Evolutionary conservation across 2,329 filamentous ascomycete genomes (phyloP).

Genomic region (Pleoardoris graminearum): DNA sequence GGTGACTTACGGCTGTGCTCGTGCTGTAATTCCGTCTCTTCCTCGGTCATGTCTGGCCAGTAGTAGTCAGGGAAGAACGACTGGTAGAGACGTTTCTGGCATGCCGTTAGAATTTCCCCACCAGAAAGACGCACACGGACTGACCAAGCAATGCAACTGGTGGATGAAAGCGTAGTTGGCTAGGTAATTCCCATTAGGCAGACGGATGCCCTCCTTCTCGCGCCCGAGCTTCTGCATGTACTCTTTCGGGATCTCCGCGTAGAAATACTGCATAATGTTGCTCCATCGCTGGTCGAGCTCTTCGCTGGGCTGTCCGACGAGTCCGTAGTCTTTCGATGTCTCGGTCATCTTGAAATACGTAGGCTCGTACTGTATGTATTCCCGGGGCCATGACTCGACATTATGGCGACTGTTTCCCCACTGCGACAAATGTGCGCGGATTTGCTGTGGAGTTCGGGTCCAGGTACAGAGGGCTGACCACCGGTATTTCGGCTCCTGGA

Average conservation of each 20-base stretch:
- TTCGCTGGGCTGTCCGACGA: constrained; percentile 4
- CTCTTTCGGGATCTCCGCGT: constrained; percentile 5
- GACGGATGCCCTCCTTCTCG: not conserved
- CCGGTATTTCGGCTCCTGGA: not conserved
- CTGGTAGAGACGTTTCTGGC: constrained; percentile 3
- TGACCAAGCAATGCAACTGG: constrained; percentile 1
- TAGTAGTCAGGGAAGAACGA: constrained; percentile 6
- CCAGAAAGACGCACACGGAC: too few species aligned
- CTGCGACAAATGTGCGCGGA: not conserved
- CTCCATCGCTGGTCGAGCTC: constrained; percentile 1
- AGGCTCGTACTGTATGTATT: constrained; percentile 3
- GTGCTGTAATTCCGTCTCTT: constrained; percentile 1
- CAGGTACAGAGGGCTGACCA: not conserved
- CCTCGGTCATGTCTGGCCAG: constrained; percentile 5
- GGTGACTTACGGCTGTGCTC: constrained; percentile 2
- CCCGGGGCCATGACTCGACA: not conserved
- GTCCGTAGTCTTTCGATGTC: constrained; percentile 1
- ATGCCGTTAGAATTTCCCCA: not conserved
- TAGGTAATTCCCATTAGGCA: constrained; percentile 2
- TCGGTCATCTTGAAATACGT: constrained; percentile 4
- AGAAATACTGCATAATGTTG: constrained; percentile 4
- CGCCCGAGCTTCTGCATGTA: constrained; percentile 5
- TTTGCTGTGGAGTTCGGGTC: not conserved
- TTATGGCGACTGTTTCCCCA: not conserved
- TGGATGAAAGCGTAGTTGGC: constrained; percentile 6